Evolutionary conservation across 768 basidiomycete genomes (phyloP).

Genomic region (Xerocomellus intermedius): DNA sequence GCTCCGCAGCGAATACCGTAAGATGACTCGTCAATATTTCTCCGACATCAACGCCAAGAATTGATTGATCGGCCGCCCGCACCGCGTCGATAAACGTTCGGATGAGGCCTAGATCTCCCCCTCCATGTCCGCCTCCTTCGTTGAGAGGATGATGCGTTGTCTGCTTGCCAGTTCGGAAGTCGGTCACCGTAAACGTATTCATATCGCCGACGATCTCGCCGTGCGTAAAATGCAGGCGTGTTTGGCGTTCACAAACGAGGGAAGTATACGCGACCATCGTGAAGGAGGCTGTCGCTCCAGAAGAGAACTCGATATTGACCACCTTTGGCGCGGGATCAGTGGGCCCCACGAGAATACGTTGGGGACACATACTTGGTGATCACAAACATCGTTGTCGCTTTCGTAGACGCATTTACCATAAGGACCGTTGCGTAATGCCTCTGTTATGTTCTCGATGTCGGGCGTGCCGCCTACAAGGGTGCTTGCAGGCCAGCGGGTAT

Average conservation of each 20-base stretch:
- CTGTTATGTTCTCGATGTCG: constrained; percentile 82
- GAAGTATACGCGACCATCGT: constrained; percentile 87
- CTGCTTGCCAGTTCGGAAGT: constrained; percentile 59
- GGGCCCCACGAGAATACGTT: background rate
- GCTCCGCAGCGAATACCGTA: constrained; percentile 86
- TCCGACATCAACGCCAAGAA: constrained; percentile 62
- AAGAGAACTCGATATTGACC: constrained; percentile 84
- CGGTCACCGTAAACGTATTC: constrained; percentile 68
- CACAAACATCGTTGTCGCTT: constrained; percentile 80
- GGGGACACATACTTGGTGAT: constrained; percentile 60
- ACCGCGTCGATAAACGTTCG: constrained; percentile 76
- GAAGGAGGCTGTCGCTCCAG: constrained; percentile 78
- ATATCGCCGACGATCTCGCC: constrained; percentile 91
- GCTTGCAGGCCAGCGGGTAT: constrained; percentile 58
- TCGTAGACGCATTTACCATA: constrained; percentile 89
- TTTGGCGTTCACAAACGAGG: constrained; percentile 79
- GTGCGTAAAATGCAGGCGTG: constrained; percentile 79
- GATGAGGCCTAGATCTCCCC: constrained; percentile 80
- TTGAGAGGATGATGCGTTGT: constrained; percentile 47
- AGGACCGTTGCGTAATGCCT: constrained; percentile 64
- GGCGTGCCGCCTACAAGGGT: constrained; percentile 77
- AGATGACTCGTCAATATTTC: constrained; percentile 78
- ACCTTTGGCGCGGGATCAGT: constrained; percentile 41
- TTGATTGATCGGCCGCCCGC: constrained; percentile 54
- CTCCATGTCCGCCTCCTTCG: constrained; percentile 77